Conservation (phyloP, 352 stramenopile species). For the Proteromonas lacertae region DNA sequence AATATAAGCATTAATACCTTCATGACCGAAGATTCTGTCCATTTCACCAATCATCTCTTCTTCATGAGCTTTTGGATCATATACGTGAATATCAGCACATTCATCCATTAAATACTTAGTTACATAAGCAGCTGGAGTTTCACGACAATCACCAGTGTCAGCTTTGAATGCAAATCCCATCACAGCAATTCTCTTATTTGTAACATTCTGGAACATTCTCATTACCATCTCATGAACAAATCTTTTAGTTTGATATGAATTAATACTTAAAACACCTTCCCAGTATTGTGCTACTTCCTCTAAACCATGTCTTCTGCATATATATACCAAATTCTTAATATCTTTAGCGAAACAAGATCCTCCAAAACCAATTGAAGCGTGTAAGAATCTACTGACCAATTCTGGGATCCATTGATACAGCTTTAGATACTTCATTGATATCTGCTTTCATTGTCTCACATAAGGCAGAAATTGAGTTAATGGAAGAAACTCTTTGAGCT, state of each 20-base stretch:
- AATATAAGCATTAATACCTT: constrained; percentile 41
- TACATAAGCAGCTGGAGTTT: constrained; percentile 86
- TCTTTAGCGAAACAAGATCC: constrained; percentile 98
- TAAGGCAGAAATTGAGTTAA: constrained; percentile 97
- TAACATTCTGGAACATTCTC: constrained; percentile 97
- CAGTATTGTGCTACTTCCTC: constrained; percentile 93
- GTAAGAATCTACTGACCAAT: constrained; percentile 89
- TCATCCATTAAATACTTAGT: constrained; percentile 78
- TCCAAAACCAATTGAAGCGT: constrained; percentile 88
- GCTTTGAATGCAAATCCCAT: constrained; percentile 99
- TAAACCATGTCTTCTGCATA: constrained; percentile 84
- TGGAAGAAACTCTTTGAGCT: constrained; percentile 89
- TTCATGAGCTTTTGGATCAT: constrained; percentile 70
- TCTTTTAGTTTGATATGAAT: constrained; percentile 98
- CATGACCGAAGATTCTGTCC: constrained; percentile 61
- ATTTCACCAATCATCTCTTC: constrained; percentile 67
- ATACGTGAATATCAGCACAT: constrained; percentile 67
- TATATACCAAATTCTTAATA: constrained; percentile 95
- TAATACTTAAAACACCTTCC: constrained; percentile 92
- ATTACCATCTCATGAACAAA: constrained; percentile 88
- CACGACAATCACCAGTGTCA: constrained; percentile 91
- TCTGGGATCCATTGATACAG: constrained; percentile 78
- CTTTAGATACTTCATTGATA: constrained; percentile 78
- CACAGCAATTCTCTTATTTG: constrained; percentile 95
- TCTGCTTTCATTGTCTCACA: constrained; percentile 91